These are phyloP conservation scores for Pyrenophora graminea DNA, from an alignment of 2,329 filamentous ascomycete genomes.

Conservation along the genomic window DNA sequence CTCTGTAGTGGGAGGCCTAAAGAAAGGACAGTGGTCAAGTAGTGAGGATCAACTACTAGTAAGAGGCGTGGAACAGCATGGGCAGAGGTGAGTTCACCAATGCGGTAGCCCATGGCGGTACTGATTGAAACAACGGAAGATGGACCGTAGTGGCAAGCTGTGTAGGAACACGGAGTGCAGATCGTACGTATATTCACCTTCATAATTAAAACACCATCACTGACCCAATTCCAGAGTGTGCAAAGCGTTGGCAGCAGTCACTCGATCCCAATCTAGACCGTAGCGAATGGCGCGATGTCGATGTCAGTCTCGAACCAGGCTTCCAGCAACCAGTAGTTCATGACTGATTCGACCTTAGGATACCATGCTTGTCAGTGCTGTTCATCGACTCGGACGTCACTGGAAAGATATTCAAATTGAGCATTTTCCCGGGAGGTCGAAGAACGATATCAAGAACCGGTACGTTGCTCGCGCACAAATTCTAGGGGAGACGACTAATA, in stretches of 20 bases:
- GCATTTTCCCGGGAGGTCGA: constrained; percentile 44
- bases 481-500: not conserved
- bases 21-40: constrained; percentile 49
- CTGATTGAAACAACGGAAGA: constrained; percentile 27
- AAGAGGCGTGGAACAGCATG: constrained; percentile 43
- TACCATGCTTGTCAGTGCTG: constrained; percentile 38
- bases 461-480: constrained; percentile 13
- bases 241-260: constrained; percentile 54
- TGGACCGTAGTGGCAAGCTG: constrained; percentile 51
- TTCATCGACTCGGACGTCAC: constrained; percentile 40
- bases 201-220: not conserved
- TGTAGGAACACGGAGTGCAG: constrained; percentile 47
- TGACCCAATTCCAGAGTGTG: constrained; percentile 45
- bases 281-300: constrained; percentile 45
- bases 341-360: constrained; percentile 23
- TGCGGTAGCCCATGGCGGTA: not conserved
- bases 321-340: not conserved
- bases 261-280: constrained; percentile 50
- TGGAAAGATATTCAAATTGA: constrained; percentile 47
- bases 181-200: constrained; percentile 38
- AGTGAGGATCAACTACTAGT: constrained; percentile 42
- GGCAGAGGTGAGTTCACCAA: constrained; percentile 38
- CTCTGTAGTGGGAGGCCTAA: constrained; percentile 44
- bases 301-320: constrained; percentile 28
- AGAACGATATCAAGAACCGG: constrained; percentile 48